These are phyloP conservation scores for Pleurotus cornucopiae DNA, from an alignment of 768 basidiomycete species.

Conservation along the genomic window DNA sequence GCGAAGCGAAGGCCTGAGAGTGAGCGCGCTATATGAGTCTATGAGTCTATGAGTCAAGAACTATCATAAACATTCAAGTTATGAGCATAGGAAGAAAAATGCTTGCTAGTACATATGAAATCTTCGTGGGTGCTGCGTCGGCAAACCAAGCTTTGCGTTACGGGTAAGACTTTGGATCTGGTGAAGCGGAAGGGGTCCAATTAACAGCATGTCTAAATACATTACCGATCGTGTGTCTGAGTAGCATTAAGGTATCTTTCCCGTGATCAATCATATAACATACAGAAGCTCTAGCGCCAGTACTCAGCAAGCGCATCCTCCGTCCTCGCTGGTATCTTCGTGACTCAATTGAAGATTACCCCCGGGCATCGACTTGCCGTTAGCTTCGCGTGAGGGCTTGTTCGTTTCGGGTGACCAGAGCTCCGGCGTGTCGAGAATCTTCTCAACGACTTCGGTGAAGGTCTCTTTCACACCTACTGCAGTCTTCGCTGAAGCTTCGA, in stretches of 20 bases:
- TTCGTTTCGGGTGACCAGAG: conserved; percentile 47
- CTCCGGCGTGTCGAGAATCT: conserved; percentile 80
- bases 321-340: not conserved
- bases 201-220: not conserved
- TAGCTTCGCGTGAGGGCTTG: not conserved
- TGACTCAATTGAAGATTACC: conserved; percentile 2
- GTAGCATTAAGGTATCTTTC: not conserved
- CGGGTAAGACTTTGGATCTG: too few species aligned
- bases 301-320: not conserved
- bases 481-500: conserved; percentile 94
- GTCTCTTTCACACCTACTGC: conserved; percentile 77
- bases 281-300: too few species aligned
- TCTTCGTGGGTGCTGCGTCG: too few species aligned
- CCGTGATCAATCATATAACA: too few species aligned
- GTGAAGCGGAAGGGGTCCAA: too few species aligned
- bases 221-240: not conserved
- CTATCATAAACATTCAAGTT: too few species aligned
- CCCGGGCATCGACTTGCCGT: not conserved
- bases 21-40: too few species aligned
- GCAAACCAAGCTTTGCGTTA: too few species aligned
- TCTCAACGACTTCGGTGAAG: conserved; percentile 68
- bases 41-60: too few species aligned
- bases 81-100: too few species aligned
- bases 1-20: too few species aligned
- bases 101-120: too few species aligned